phyloP scores from a whole-genome alignment of 2,329 filamentous ascomycete species.

The Ceratocystis papillata region DNA sequence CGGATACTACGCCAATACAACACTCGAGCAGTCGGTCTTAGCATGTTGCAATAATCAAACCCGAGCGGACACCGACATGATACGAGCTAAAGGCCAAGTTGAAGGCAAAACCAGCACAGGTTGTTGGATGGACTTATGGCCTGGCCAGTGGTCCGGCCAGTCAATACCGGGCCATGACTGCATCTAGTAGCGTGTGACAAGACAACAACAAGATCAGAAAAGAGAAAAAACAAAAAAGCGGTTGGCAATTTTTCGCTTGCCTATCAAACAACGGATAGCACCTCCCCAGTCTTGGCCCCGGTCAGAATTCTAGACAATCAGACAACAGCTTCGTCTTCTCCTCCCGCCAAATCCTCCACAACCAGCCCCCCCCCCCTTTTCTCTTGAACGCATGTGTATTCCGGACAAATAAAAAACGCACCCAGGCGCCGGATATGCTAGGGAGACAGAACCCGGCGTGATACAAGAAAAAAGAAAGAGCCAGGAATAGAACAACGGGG shows the following conservation, averaged over 20 bases:
- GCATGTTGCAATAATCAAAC: not conserved
- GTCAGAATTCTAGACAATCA: not conserved
- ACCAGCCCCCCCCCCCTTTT: not conserved
- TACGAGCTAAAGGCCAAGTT: not conserved
- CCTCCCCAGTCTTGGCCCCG: not conserved
- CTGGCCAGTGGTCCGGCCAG: not conserved
- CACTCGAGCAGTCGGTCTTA: too few species aligned
- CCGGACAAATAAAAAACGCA: not conserved
- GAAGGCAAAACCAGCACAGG: not conserved
- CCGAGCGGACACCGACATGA: conserved; percentile 1
- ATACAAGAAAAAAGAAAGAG: not conserved
- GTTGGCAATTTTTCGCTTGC: not conserved
- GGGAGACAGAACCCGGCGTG: not conserved
- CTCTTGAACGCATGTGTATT: not conserved
- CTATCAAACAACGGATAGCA: not conserved
- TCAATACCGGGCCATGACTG: not conserved
- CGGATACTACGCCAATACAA: too few species aligned
- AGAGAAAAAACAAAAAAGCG: not conserved
- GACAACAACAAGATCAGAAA: not conserved
- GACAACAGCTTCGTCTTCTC: not conserved
- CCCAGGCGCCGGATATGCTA: not conserved
- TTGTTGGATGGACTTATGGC: not conserved
- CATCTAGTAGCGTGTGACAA: not conserved
- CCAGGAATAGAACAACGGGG: not conserved
- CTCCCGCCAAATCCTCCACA: not conserved